Conservation (phyloP, 768 basidiomycete species). For the Tylopilus plumbeoviolaceoides region DNA sequence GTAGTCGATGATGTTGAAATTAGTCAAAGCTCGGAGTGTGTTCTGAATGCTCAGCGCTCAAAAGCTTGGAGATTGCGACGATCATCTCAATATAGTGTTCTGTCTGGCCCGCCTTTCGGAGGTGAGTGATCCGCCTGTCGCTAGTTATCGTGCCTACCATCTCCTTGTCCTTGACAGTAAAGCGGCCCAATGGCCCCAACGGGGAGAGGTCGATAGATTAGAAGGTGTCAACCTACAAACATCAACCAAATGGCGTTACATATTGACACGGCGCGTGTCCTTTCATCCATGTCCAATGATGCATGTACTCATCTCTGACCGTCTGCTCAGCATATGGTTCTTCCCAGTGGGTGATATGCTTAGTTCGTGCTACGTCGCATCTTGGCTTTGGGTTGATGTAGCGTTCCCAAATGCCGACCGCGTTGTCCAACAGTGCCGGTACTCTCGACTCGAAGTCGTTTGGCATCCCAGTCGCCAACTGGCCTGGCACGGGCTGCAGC, state of each 20-base stretch:
- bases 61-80: neutral
- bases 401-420: no score
- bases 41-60: no score
- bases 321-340: slow-evolving; percentile 21
- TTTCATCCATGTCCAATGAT: neutral
- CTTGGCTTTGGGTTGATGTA: slow-evolving; percentile 1
- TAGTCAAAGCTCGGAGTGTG: no score
- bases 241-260: slow-evolving; percentile 68
- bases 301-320: neutral
- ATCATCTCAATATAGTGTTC: slow-evolving; percentile 46
- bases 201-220: slow-evolving; percentile 76
- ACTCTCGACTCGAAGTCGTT: slow-evolving; percentile 51
- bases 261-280: slow-evolving; percentile 35
- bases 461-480: slow-evolving; percentile 68
- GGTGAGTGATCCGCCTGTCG: slow-evolving; percentile 12
- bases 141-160: neutral
- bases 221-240: slow-evolving; percentile 72
- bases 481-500: slow-evolving; percentile 58
- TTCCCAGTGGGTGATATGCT: slow-evolving; percentile 20
- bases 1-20: no score
- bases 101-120: slow-evolving; percentile 66
- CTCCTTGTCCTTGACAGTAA: slow-evolving; percentile 36
- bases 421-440: slow-evolving; percentile 46
- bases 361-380: neutral
- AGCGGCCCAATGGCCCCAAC: slow-evolving; percentile 56